Conservation (phyloP, 83 land plant genomes). For the Larix sibirica region DNA sequence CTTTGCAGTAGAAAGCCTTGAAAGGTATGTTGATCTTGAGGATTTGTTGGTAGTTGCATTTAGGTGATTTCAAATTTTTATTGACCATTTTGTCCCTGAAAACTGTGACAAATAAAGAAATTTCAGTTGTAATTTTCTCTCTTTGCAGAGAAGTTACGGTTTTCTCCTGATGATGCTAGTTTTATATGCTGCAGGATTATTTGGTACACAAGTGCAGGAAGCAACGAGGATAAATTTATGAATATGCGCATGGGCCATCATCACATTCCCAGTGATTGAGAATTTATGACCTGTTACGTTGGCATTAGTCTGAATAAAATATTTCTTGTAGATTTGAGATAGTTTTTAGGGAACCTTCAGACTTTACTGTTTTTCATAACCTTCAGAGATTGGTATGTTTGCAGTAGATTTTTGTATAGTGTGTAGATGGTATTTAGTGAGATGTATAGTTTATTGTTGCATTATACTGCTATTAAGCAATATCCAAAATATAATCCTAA, state of each 20-base stretch:
- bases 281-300: neutral
- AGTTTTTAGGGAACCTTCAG: neutral
- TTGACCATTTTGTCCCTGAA: neutral
- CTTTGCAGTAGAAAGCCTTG: constrained; percentile 31
- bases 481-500: neutral
- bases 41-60: neutral
- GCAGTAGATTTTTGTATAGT: neutral
- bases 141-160: neutral
- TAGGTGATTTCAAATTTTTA: neutral
- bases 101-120: neutral
- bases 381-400: neutral
- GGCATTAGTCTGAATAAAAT: neutral
- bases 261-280: neutral
- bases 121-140: neutral
- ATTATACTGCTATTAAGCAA: neutral
- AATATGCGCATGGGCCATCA: neutral
- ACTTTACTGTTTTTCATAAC: neutral
- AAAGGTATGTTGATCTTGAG: constrained; percentile 23
- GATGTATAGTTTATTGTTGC: neutral
- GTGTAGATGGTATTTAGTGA: too few species aligned
- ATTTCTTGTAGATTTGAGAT: neutral
- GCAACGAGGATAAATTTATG: neutral
- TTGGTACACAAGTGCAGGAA: neutral
- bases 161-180: neutral
- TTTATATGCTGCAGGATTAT: neutral